A percentile compares a stretch with the other conserved stretches of the same genome.
phyloP scores from a whole-genome alignment of 2,329 filamentous ascomycete species.

The Aspergillus uvarum region DNA sequence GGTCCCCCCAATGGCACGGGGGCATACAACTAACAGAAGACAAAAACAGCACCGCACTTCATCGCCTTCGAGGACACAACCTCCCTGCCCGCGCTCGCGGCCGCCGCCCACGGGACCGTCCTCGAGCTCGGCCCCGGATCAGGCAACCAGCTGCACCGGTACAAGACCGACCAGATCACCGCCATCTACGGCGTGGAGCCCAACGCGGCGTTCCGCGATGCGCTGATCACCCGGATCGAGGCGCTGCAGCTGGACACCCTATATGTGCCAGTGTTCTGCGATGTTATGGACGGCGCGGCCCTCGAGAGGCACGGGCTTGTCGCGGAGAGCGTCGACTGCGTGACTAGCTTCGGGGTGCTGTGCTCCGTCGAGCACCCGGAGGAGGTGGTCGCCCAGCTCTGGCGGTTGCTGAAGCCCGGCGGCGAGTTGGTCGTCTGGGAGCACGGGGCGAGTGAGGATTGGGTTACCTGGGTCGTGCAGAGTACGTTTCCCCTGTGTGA shows the following conservation, averaged over 20 bases:
- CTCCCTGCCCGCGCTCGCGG: constrained; percentile 32
- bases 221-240: constrained; percentile 32
- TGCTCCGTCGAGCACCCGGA: constrained; percentile 39
- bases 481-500: constrained; percentile 35
- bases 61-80: constrained; percentile 38
- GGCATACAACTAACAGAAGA: too few relatives aligned
- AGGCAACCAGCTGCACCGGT: constrained; percentile 47
- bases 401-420: constrained; percentile 47
- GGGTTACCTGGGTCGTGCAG: constrained; percentile 29
- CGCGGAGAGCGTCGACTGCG: constrained; percentile 37
- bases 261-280: constrained; percentile 41
- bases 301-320: constrained; percentile 39
- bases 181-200: constrained; percentile 45
- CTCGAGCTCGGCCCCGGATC: constrained; percentile 49
- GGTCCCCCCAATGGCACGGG: too few relatives aligned
- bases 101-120: constrained; percentile 35
- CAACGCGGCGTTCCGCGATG: constrained; percentile 36
- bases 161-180: constrained; percentile 32
- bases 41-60: constrained; percentile 17
- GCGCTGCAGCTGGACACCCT: constrained; percentile 33
- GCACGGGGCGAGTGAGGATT: constrained; percentile 30
- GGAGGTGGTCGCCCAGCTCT: constrained; percentile 30
- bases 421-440: constrained; percentile 52
- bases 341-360: constrained; percentile 47
- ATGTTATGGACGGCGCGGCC: constrained; percentile 43